Conservation (phyloP, 371 early-diverging fungal genomes). For the Mortierella sp. region DNA sequence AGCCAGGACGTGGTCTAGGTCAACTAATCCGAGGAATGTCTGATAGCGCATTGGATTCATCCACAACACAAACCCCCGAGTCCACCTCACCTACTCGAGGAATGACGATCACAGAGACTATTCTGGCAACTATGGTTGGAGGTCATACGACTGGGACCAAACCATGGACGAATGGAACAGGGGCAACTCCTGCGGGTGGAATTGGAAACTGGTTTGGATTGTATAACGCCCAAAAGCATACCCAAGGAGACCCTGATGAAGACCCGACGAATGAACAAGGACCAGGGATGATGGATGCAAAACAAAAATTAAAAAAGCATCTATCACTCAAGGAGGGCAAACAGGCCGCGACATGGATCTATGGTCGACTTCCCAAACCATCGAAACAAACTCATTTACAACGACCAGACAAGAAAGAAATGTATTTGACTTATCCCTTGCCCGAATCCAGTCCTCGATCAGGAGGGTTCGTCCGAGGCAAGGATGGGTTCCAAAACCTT, state of each 20-base stretch:
- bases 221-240: neutral
- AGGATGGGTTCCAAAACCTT: conserved; percentile 2
- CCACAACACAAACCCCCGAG: no score
- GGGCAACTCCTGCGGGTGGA: conserved; percentile 29
- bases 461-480: no score
- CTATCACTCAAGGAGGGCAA: conserved; percentile 39
- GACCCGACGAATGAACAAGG: neutral
- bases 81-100: no score
- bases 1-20: conserved; percentile 8
- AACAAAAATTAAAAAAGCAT: conserved; percentile 17
- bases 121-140: no score
- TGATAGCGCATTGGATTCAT: conserved; percentile 25
- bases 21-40: conserved; percentile 42
- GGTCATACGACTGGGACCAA: neutral
- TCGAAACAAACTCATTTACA: no score
- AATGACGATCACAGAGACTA: no score
- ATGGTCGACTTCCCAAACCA: no score
- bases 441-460: no score
- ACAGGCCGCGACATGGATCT: conserved; percentile 2
- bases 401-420: no score
- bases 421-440: no score
- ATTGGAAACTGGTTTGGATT: conserved; percentile 36
- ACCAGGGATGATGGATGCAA: neutral
- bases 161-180: conserved; percentile 37
- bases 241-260: neutral